Base-by-base conservation (phyloP, 768 basidiomycete genomes). In the Panaeolus papilionaceus region DNA sequence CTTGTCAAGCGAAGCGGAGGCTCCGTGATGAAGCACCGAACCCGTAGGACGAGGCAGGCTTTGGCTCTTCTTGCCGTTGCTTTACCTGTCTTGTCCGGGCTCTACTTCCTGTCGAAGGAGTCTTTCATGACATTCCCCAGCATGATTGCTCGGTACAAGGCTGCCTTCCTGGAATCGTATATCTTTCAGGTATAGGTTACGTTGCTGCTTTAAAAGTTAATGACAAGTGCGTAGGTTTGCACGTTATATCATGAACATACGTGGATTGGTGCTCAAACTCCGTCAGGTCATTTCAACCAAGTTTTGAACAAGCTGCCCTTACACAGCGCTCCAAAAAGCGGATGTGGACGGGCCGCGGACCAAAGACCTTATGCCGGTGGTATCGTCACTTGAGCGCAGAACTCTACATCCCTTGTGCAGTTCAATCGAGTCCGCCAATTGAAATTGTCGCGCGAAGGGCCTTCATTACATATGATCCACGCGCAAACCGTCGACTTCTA, bases 51-150 rank as follows among this genome's bases (percentile, higher is more conserved):
- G 61, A 64, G 72, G 62, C 70, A 67, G 6, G 75, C 72, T 10
- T 65, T 81, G 14, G 71, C 80, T 0, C 71, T 81, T 0, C 80
- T 77, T 2, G 79, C 78, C 4, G 68, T 82, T 8, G 82, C 80
- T 11, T 44, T 88, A 5, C 89, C 90, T 10, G 83, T 89, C 4
- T 71, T 91, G 12, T 72, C 84, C 1, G 92, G 92, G 0, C 70
- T 92, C 10, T 84, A 79, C 69, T 73, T 79, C 3, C 68, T 92
- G 64, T 84, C 84, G 18, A 80, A 75, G 61, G 92, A 93, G 69
- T 88, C 89, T 2, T 70, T 84, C n/a, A 80, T 86, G 81, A 77
- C 84, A 8, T 83, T 92, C 63, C 72, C 84, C 4, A 87, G 85
- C 1, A 82, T 84, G 20, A 79, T 81, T 4, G 78, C 77, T 38